A percentile compares a stretch with the other conserved stretches of the same genome.
Conservation (phyloP, 352 stramenopile species). For the Phytopythium chamaehyphon region DNA sequence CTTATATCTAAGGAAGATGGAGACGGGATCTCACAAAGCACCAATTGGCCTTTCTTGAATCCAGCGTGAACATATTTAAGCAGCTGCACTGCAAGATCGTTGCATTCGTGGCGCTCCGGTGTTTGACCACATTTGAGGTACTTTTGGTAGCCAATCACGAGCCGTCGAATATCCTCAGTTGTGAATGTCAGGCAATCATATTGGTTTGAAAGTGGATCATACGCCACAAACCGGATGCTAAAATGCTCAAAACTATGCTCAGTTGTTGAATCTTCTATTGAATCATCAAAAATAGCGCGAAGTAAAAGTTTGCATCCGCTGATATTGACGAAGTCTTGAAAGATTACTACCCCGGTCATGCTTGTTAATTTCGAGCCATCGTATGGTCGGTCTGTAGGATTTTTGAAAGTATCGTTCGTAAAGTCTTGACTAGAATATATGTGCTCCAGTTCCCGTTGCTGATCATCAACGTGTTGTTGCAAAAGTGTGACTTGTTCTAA, state of each 20-base stretch:
- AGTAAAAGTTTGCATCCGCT: constrained; percentile 44
- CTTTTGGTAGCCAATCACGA: constrained; percentile 35
- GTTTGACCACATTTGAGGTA: constrained; percentile 14
- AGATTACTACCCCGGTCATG: constrained; percentile 28
- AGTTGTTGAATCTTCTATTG: constrained; percentile 13
- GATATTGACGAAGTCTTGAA: constrained; percentile 32
- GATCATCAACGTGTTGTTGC: constrained; percentile 26
- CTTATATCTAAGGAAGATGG: background rate
- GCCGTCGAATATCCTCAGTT: constrained; percentile 42
- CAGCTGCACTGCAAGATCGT: constrained; percentile 44
- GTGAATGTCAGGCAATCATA: constrained; percentile 46
- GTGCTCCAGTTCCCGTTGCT: constrained; percentile 41
- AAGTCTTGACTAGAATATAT: constrained; percentile 46
- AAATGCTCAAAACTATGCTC: constrained; percentile 16
- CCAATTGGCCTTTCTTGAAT: constrained; percentile 68
- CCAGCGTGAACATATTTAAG: constrained; percentile 41
- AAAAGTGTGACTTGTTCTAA: constrained; percentile 39
- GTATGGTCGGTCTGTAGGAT: no score
- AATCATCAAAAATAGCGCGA: constrained; percentile 61
- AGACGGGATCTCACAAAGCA: constrained; percentile 37
- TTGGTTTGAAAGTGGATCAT: constrained; percentile 22
- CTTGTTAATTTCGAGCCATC: no score
- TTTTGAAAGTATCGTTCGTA: constrained; percentile 33
- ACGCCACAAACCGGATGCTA: constrained; percentile 32
- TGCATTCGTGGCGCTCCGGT: constrained; percentile 28